Evolutionary conservation across 306 rosid species (phyloP), one percentile per base, ranked within the genome.

Genomic region (Castanea mollissima): DNA sequence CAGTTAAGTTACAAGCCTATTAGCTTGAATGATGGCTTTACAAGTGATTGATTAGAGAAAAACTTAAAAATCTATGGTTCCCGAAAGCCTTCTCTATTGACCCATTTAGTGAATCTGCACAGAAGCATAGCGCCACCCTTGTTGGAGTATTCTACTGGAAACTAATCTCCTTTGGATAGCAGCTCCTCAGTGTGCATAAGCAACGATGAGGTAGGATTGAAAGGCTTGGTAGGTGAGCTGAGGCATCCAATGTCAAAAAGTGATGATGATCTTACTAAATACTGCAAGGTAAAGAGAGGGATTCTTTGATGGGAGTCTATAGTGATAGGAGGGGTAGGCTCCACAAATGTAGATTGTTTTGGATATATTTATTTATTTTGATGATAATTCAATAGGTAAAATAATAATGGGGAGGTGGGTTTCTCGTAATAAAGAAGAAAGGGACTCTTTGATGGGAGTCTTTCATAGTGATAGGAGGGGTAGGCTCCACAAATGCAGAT

Each of bases 31-130:
- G 46, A 41, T 8, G 46, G 46, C 46, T 41, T 41, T 41, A 41
- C 46, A 41, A 41, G 46, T 8, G 12, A 41, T 41, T 41, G 46
- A 41, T 41, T 41, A 41, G 46, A 41, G 46, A 41, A 38, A 38
- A 41, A 41, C 3, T 8, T 8, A 41, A 59, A 59, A 19, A 65
- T 23, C 10, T 18, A 69, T 46, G 83, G 85, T 4, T 1, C 57
- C 57, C 59, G 29, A 60, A 81, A 49, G 72, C 75, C 86, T 20
- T 79, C 84, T 2, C 12, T 79, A 0, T 5, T 69, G 6, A 78
- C 85, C 21, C 84, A 87, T 54, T 8, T 74, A 0, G 87, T 87
- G 52, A 87, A 87, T 52, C 70, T 87, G 2, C 85, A 87, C 8
- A 46, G 49, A 5, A 77, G 81, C 25, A 67, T 69, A 29, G 23